Evolutionary conservation across 768 basidiomycete genomes (phyloP).

Genomic region (Russula ochroleuca): DNA sequence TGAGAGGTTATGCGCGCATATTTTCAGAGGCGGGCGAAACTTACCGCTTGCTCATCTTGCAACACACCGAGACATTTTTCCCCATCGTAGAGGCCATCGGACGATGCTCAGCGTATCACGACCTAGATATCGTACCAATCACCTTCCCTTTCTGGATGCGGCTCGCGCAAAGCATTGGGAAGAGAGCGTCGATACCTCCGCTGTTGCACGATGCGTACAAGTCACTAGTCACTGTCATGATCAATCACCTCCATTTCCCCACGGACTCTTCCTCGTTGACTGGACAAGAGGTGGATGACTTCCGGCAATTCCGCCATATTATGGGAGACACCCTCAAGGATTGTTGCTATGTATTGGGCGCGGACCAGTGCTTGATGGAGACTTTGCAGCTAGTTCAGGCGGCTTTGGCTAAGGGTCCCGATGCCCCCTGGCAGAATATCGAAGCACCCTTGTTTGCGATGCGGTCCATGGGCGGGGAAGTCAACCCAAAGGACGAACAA

Average conservation of each 20-base stretch:
- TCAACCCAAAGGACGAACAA: conserved; percentile 75
- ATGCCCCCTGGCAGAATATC: conserved; percentile 86
- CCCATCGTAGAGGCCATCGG: conserved; percentile 94
- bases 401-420: conserved; percentile 59
- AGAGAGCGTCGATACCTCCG: conserved; percentile 65
- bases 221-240: conserved; percentile 79
- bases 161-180: conserved; percentile 84
- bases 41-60: conserved; percentile 81
- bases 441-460: conserved; percentile 97
- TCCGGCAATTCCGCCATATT: conserved; percentile 91
- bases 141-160: conserved; percentile 99
- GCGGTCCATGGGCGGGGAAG: conserved; percentile 95
- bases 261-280: conserved; percentile 57
- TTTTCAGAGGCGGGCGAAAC: conserved; percentile 98
- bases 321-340: conserved; percentile 99
- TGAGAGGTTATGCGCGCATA: conserved; percentile 84
- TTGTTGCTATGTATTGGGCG: conserved; percentile 89
- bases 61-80: conserved; percentile 89
- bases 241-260: conserved; percentile 89
- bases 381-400: conserved; percentile 76
- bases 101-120: conserved; percentile 85
- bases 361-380: conserved; percentile 75
- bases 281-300: conserved; percentile 87
- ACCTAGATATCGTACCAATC: conserved; percentile 94
- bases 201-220: conserved; percentile 80